Percentiles rank a stretch among this genome's conserved stretches.
phyloP scores from a whole-genome alignment of 2,329 filamentous ascomycete species.

The Colletotrichum aenigma region DNA sequence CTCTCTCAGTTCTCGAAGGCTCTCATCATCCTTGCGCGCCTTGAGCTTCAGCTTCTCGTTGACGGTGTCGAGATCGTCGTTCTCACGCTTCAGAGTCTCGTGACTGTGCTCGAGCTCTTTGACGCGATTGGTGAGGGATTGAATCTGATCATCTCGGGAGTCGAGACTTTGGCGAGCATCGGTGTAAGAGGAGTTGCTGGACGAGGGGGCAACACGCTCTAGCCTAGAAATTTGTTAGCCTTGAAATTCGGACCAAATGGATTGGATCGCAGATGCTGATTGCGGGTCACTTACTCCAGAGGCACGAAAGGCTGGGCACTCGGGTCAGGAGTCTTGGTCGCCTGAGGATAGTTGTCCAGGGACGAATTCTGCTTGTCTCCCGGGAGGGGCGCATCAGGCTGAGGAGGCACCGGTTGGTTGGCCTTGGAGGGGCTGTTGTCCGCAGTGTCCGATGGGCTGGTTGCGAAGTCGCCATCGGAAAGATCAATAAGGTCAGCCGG shows the following conservation, averaged over 20 bases:
- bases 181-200: neutral
- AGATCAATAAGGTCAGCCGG: conserved; percentile 7
- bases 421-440: neutral
- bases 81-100: neutral
- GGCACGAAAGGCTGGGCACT: neutral
- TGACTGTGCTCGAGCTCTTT: neutral
- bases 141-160: neutral
- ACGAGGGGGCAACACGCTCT: neutral
- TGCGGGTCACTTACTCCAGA: neutral
- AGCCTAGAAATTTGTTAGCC: neutral
- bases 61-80: neutral
- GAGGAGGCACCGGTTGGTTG: neutral
- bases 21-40: neutral
- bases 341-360: neutral
- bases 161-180: neutral
- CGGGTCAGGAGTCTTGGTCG: neutral
- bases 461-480: neutral
- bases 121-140: neutral
- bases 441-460: neutral
- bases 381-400: neutral
- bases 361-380: neutral
- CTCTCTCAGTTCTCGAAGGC: neutral
- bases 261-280: neutral
- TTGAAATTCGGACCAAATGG: neutral
- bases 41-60: neutral